Base-by-base conservation (phyloP, 2,329 filamentous ascomycete genomes). In the Fusarium nodosum region DNA sequence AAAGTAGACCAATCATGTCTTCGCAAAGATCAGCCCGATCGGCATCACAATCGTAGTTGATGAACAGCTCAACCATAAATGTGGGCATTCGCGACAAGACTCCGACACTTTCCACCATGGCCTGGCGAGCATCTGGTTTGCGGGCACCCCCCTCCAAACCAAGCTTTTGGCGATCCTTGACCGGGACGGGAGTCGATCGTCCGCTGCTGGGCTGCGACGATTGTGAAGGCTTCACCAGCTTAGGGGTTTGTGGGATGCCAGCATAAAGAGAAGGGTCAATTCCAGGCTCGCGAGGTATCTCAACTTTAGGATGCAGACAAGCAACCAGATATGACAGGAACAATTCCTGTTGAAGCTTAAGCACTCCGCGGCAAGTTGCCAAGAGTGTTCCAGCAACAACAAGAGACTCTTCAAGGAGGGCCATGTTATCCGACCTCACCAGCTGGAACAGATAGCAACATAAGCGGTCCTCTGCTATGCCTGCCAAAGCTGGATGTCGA, bases 11-110 rank as follows among this genome's bases (percentile, higher is more conserved):
- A 64, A 99, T 89, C 87, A 98, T 92, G 76, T 99, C 97, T 82
- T 97, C 93, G 75, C 96, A 99, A 7, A 99, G 82, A 81, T 99
- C 96, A 53, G 90, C 91, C 51, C 94, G 88, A 76, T 99, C 93
- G 54, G 93, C 90, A 76, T 98, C 94, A 76, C 95, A 99, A 79
- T 99, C 96, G 77, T 98, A 99, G 79, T 99, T 99, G 80, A 98
- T 90, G 77, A 97, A 99, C 10, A 99, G 85, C 79, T 99, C 97
- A 13, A 92, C 90, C 89, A 98, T 94, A 77, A 97, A 99, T 42
- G 90, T 94, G 1, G 96, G 94, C 84, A 99, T 97, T 42, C 97
- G 88, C 38, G 94, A 93, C 63, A 99, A 84, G 56, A 95, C 94
- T 36, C 95, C 94, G 45, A 99, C 91, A 73, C 93, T 97, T 81